Base-by-base conservation (phyloP, 768 basidiomycete species). In the Leucocoprinus birnbaumii region DNA sequence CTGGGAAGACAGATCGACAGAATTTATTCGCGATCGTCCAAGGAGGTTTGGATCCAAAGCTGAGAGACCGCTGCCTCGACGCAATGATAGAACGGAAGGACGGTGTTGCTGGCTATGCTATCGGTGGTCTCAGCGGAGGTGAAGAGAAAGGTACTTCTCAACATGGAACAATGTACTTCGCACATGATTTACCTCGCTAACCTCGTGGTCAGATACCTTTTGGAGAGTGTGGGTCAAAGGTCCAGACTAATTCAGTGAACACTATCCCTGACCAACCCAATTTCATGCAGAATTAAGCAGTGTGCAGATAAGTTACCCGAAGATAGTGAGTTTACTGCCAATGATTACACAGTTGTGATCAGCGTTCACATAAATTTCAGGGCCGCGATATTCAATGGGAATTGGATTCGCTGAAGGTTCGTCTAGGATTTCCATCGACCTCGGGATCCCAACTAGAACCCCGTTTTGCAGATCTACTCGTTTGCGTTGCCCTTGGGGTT, bases 1-100 rank as follows among this genome's bases (percentile, higher is more conserved):
- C 86, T 0, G 90, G 89, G 0, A 84, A 79, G 61, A 74, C 77
- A 48, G 71, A 79, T 48, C 74, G 65, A 2, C 93, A 95, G 64
- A 94, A 94, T 65, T 75, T 96, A 3, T 96, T 96, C 63, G 94
- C 94, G 1, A 96, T 96, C 52, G 84, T 95, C 8, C 93, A 96
- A 69, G 93, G 93, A 31, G 93, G 93, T 2, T 75, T 96, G 19
- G 85, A 92, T 60, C 76, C 79, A 19, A 66, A 66, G 0, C 79
- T 96, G 38, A 80, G 93, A 40, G 83, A 89, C 59, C 77, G 79
- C 57, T 96, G 92, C 66, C 65, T 94, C 10, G 80, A 86, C 53
- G 88, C 87, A 49, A 95, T 96, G 91, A 72, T 91, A 34, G 77
- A 83, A 55, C 79, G 93, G 35, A 86, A 79, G 61, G 78, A 86